A percentile compares a stretch with the other conserved stretches of the same genome.
These are phyloP conservation scores for Daldinia concentrica DNA, from an alignment of 495 filamentous ascomycete species.

Conservation along the genomic window DNA sequence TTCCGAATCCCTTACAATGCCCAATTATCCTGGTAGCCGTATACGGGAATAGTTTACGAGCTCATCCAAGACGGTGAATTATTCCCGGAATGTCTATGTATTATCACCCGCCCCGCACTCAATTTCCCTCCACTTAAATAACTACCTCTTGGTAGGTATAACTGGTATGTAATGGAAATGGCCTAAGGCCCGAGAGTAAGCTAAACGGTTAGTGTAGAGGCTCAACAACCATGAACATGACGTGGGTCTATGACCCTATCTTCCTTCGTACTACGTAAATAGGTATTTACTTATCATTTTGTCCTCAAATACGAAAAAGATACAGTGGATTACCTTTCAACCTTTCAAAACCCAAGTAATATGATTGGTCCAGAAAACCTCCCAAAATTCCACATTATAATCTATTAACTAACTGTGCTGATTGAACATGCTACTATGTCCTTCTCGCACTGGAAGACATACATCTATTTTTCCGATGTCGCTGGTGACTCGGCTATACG, in stretches of 20 bases:
- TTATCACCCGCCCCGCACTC: background rate
- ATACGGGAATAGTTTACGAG: background rate
- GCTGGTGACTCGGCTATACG: conserved; percentile 10
- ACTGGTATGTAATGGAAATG: background rate
- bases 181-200: background rate
- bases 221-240: background rate
- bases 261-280: conserved; percentile 1
- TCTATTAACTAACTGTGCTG: too few species aligned
- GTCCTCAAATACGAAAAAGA: too few species aligned
- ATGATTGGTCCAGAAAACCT: too few species aligned
- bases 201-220: background rate
- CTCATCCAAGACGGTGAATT: background rate
- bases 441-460: too few species aligned
- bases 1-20: background rate
- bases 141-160: background rate
- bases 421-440: too few species aligned
- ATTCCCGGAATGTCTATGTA: background rate
- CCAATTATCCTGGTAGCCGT: background rate
- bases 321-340: too few species aligned
- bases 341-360: too few species aligned
- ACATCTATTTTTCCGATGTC: conserved; percentile 20
- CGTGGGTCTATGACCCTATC: background rate
- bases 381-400: too few species aligned
- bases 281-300: background rate
- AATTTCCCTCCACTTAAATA: background rate